phyloP scores from a whole-genome alignment of 371 early-diverging fungal genomes.

The Apophysomyces elegans region DNA sequence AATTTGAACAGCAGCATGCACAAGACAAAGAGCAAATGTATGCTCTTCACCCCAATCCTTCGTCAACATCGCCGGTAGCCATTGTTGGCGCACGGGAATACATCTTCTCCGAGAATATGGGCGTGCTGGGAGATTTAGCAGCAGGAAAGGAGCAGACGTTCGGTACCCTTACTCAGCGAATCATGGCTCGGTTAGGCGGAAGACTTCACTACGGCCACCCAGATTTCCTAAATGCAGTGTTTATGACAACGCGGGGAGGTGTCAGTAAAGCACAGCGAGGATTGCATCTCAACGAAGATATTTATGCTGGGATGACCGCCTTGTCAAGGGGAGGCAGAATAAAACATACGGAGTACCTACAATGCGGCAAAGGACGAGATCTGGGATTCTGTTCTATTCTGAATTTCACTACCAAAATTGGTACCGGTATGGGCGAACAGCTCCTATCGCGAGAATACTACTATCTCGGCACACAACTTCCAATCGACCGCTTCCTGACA shows the following conservation, averaged over 20 bases:
- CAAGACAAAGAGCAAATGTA: slow-evolving; percentile 39
- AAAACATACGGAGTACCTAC: slow-evolving; percentile 90
- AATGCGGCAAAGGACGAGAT: slow-evolving; percentile 92
- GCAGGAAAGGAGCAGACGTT: slow-evolving; percentile 92
- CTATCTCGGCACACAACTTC: slow-evolving; percentile 82
- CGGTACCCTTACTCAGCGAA: slow-evolving; percentile 89
- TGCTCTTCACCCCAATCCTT: slow-evolving; percentile 22
- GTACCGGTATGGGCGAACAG: slow-evolving; percentile 93
- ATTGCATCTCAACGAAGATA: slow-evolving; percentile 91
- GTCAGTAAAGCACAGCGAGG: slow-evolving; percentile 91
- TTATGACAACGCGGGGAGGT: slow-evolving; percentile 88
- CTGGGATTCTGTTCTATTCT: slow-evolving; percentile 89
- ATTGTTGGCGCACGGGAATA: slow-evolving; percentile 92
- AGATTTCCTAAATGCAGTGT: slow-evolving; percentile 87
- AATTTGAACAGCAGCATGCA: slow-evolving; percentile 78
- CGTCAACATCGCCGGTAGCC: slow-evolving; percentile 65
- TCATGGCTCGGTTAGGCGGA: slow-evolving; percentile 84
- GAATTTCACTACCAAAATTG: slow-evolving; percentile 89
- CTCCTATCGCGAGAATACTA: slow-evolving; percentile 89
- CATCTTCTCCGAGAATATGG: slow-evolving; percentile 89
- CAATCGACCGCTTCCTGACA: slow-evolving; percentile 84
- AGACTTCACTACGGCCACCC: slow-evolving; percentile 90
- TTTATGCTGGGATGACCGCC: slow-evolving; percentile 92
- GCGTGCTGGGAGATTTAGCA: slow-evolving; percentile 87
- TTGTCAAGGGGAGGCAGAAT: slow-evolving; percentile 85